These are phyloP conservation scores for Arthroderma uncinatum DNA, from an alignment of 2,329 filamentous ascomycete species.

Conservation along the genomic window DNA sequence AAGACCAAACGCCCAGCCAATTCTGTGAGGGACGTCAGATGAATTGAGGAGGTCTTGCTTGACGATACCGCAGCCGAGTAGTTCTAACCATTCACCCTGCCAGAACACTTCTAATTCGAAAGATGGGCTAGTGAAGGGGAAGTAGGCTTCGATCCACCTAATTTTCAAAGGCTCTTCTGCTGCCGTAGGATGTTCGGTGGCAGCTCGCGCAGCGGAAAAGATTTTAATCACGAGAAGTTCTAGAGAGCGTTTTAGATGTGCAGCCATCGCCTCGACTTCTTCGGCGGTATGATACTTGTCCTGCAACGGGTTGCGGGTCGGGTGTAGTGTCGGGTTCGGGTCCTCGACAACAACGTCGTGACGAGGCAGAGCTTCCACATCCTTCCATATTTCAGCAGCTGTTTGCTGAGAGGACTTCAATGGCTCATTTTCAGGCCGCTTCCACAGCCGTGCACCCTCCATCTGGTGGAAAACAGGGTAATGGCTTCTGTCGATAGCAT, in stretches of 20 bases:
- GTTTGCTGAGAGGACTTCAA: constrained; percentile 33
- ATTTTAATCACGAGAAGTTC: constrained; percentile 85
- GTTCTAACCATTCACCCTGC: constrained; percentile 88
- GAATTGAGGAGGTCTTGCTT: constrained; percentile 70
- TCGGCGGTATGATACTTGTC: constrained; percentile 54
- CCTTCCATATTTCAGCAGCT: constrained; percentile 53
- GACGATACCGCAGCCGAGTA: constrained; percentile 84
- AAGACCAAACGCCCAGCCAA: constrained; percentile 93
- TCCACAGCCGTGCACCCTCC: constrained; percentile 89
- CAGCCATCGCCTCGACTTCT: constrained; percentile 71
- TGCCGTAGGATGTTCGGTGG: constrained; percentile 35
- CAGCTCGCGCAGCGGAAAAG: constrained; percentile 62
- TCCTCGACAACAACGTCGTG: constrained; percentile 73
- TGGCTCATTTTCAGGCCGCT: constrained; percentile 41
- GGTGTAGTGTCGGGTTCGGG: constrained; percentile 64
- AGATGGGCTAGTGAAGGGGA: constrained; percentile 89
- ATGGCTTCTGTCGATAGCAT: constrained; percentile 89
- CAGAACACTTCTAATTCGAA: constrained; percentile 97
- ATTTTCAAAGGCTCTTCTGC: constrained; percentile 66
- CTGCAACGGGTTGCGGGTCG: constrained; percentile 75
- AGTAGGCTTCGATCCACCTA: constrained; percentile 94
- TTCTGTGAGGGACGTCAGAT: constrained; percentile 59
- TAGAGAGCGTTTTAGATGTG: constrained; percentile 77
- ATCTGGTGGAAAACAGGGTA: constrained; percentile 98
- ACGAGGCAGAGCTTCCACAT: constrained; percentile 58